A percentile compares a stretch with the other conserved stretches of the same genome.
phyloP scores from a whole-genome alignment of 257 asterid species.

The Lantana camara region DNA sequence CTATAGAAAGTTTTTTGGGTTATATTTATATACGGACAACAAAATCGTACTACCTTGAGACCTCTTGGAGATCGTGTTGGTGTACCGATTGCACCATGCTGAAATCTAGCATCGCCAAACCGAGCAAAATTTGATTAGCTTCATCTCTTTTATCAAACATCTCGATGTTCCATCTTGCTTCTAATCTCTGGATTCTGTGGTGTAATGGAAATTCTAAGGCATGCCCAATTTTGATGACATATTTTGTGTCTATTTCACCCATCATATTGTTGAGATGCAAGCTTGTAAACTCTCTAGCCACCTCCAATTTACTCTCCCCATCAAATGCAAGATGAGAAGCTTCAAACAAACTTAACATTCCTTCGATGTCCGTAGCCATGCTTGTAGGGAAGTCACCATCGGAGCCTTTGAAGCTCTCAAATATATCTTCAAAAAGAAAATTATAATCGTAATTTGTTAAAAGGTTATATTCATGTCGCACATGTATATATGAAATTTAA shows the following conservation, averaged over 20 bases:
- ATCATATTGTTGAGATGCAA: slow-evolving; percentile 13
- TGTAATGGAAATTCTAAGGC: slow-evolving; percentile 28
- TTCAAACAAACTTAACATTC: slow-evolving; percentile 33
- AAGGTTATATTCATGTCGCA: too few species aligned
- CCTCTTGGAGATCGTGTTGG: slow-evolving; percentile 34
- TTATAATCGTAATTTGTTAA: background rate
- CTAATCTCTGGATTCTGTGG: slow-evolving; percentile 23
- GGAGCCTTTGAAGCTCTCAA: slow-evolving; percentile 22
- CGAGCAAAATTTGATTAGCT: slow-evolving; percentile 16
- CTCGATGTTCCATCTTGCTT: slow-evolving; percentile 32
- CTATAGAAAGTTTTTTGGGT: too few species aligned
- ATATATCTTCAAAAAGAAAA: slow-evolving; percentile 6
- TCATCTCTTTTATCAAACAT: background rate
- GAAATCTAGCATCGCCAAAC: slow-evolving; percentile 22
- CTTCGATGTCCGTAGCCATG: slow-evolving; percentile 19
- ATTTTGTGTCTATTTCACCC: slow-evolving; percentile 1
- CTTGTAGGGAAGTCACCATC: slow-evolving; percentile 12
- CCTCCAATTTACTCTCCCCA: slow-evolving; percentile 15
- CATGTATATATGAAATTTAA: too few species aligned
- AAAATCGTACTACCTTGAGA: slow-evolving; percentile 31
- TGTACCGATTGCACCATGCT: slow-evolving; percentile 30
- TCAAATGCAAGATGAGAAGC: slow-evolving; percentile 31
- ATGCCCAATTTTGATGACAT: slow-evolving; percentile 1
- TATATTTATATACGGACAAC: too few species aligned
- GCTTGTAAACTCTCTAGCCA: slow-evolving; percentile 28